Conservation (phyloP, 371 early-diverging fungal species). For the Mucor piriformis region DNA sequence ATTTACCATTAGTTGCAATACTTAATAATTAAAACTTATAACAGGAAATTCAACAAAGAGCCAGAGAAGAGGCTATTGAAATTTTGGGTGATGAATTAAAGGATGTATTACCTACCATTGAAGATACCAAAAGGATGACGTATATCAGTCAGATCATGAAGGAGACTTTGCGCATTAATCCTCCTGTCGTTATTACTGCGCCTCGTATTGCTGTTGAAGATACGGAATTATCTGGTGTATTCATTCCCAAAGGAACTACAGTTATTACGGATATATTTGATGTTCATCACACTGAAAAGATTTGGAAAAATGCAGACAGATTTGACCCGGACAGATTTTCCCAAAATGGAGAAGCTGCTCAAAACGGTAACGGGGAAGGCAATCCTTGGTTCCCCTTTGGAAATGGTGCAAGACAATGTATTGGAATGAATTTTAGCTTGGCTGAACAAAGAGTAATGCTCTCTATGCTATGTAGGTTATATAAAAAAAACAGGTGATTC, state of each 20-base stretch:
- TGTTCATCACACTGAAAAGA: slow-evolving; percentile 11
- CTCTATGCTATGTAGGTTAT: slow-evolving; percentile 37
- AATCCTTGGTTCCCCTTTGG: slow-evolving; percentile 54
- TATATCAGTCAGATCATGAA: slow-evolving; percentile 48
- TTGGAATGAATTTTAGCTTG: slow-evolving; percentile 55
- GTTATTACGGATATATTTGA: slow-evolving; percentile 35
- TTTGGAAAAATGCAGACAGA: slow-evolving; percentile 20
- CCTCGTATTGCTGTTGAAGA: slow-evolving; percentile 34
- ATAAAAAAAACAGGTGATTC: too few relatives aligned
- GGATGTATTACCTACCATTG: slow-evolving; percentile 48
- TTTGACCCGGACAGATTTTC: slow-evolving; percentile 33
- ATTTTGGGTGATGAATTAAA: slow-evolving; percentile 48
- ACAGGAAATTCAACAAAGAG: slow-evolving; percentile 50
- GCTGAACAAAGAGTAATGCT: slow-evolving; percentile 48
- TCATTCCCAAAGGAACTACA: slow-evolving; percentile 42
- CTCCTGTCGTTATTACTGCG: slow-evolving; percentile 23
- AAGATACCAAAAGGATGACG: slow-evolving; percentile 41
- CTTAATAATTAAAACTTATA: not conserved
- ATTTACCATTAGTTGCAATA: slow-evolving; percentile 31
- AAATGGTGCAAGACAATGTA: slow-evolving; percentile 50
- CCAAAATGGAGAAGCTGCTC: slow-evolving; percentile 9
- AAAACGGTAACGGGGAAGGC: not conserved
- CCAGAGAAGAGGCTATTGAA: slow-evolving; percentile 50
- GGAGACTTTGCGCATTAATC: slow-evolving; percentile 46
- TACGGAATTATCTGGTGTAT: slow-evolving; percentile 35